Conservation (phyloP, 225 moss, liverwort and hornwort genomes). For the Marchantia paleacea region DNA sequence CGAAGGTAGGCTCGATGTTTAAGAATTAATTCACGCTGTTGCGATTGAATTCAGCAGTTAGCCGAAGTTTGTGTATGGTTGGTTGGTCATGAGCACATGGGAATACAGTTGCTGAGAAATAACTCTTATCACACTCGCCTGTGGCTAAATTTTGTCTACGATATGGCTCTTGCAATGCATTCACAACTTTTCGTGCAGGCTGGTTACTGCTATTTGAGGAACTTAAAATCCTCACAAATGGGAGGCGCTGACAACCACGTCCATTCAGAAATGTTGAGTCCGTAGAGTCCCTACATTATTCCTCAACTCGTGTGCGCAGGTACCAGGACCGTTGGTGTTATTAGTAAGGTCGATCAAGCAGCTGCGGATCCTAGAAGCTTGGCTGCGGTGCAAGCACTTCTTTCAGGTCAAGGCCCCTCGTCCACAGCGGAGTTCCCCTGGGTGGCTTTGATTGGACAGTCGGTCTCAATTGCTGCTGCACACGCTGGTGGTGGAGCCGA, state of each 20-base stretch:
- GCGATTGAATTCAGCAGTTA: too few relatives aligned
- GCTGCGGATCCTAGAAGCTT: conserved; percentile 88
- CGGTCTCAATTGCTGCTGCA: conserved; percentile 95
- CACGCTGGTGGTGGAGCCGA: conserved; percentile 82
- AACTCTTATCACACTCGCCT: too few relatives aligned
- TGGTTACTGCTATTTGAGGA: too few relatives aligned
- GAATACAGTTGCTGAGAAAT: too few relatives aligned
- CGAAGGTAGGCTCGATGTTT: conserved; percentile 52
- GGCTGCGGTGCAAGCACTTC: conserved; percentile 99
- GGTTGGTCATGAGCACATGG: too few relatives aligned
- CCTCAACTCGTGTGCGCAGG: conserved; percentile 43
- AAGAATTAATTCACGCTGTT: neutral
- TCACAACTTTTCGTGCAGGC: too few relatives aligned
- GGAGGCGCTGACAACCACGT: neutral
- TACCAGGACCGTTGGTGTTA: conserved; percentile 92
- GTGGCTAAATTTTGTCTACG: too few relatives aligned
- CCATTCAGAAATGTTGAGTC: neutral
- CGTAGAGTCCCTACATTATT: neutral
- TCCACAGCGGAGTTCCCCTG: conserved; percentile 84
- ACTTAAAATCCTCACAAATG: too few relatives aligned
- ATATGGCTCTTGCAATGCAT: too few relatives aligned
- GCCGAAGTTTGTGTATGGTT: too few relatives aligned
- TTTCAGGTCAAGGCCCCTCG: conserved; percentile 90
- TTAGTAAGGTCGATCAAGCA: conserved; percentile 99
- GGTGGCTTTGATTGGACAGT: conserved; percentile 98